Conservation (phyloP, 768 basidiomycete genomes). For the Lenzites betulinus region DNA sequence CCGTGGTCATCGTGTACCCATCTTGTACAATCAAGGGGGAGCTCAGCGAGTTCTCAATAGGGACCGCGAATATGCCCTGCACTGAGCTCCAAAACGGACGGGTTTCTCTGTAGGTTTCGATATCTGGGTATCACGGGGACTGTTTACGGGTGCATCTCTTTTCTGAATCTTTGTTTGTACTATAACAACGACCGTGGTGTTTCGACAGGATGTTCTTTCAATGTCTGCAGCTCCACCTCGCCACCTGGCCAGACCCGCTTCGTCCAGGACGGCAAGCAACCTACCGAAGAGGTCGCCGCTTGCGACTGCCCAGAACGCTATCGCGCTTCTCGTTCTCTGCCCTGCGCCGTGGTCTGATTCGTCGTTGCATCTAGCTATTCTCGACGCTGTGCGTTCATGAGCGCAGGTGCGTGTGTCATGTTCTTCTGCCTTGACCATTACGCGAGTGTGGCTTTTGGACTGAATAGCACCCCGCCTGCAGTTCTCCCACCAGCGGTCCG, state of each 20-base stretch:
- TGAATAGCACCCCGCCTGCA: neutral
- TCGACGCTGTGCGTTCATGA: too few species aligned
- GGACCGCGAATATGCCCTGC: slow-evolving; percentile 2
- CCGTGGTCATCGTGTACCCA: slow-evolving; percentile 12
- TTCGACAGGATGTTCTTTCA: neutral
- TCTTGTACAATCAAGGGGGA: neutral
- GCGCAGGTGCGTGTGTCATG: slow-evolving; percentile 1
- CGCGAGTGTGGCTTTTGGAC: neutral
- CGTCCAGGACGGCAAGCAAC: neutral
- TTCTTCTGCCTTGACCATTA: neutral
- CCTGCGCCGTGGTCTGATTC: too few species aligned
- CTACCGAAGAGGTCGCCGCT: neutral
- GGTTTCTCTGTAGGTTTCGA: neutral
- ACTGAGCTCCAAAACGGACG: neutral
- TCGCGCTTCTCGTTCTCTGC: neutral
- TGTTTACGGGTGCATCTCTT: neutral
- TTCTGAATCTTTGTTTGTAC: slow-evolving; percentile 6
- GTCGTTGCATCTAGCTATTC: neutral
- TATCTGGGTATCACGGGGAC: neutral
- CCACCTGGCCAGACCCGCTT: neutral
- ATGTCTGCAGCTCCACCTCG: neutral
- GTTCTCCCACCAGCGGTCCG: slow-evolving; percentile 1
- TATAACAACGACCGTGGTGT: neutral
- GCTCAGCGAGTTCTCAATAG: slow-evolving; percentile 11
- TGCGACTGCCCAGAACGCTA: neutral